Evolutionary conservation across 305 asterid species (phyloP).

Genomic region (Galium porrigens): DNA sequence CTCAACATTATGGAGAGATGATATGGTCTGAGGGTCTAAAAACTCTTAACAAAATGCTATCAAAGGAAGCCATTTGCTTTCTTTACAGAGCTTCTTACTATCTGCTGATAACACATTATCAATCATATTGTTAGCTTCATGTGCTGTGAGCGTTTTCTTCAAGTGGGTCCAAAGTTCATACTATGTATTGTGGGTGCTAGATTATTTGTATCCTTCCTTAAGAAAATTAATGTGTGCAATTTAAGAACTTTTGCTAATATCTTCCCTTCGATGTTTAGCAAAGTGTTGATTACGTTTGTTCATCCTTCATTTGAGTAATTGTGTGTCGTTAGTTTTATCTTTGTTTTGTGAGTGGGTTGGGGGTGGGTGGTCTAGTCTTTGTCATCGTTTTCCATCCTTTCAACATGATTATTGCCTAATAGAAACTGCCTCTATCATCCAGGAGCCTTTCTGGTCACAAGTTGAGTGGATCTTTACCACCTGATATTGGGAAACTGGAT

Average conservation of each 20-base stretch:
- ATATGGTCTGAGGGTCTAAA: neutral
- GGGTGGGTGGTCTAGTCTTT: neutral
- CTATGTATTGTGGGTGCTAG: neutral
- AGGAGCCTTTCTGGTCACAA: slow-evolving; percentile 88
- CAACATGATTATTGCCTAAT: slow-evolving; percentile 3
- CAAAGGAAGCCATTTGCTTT: neutral
- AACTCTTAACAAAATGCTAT: neutral
- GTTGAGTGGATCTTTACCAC: slow-evolving; percentile 74
- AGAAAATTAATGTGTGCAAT: neutral
- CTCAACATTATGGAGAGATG: neutral
- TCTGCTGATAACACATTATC: neutral
- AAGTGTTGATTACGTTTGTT: neutral
- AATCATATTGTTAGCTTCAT: neutral
- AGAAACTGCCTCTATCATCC: slow-evolving; percentile 22
- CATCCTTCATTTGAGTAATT: neutral
- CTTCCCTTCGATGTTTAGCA: neutral
- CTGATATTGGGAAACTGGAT: slow-evolving; percentile 80
- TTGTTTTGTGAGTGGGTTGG: neutral
- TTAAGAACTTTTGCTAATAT: neutral
- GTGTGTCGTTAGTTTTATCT: neutral
- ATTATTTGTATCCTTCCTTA: neutral
- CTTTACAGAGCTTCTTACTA: neutral
- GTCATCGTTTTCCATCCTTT: neutral
- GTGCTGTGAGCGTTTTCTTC: neutral
- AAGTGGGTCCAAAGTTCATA: neutral